Base-by-base conservation (phyloP, 495 filamentous ascomycete genomes). In the Neurospora discreta region DNA sequence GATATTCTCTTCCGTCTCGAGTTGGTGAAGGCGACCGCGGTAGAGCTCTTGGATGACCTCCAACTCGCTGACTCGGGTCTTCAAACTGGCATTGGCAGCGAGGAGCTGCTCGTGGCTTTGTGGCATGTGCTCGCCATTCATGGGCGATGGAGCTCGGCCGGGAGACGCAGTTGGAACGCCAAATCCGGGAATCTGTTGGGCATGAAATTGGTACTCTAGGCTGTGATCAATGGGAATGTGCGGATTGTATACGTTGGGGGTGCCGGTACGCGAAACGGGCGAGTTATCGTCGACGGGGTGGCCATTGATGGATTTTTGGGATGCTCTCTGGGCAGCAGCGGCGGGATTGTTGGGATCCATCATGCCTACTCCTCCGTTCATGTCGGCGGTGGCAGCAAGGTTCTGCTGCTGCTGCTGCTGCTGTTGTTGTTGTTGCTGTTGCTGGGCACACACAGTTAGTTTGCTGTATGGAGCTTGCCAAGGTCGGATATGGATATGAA, bases 41-140 rank as follows among this genome's bases (percentile, higher is more conserved):
- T 96, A 98, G 36, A 99, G 86, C 75, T 93, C 93, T 75, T 98
- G 97, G 80, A 99, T 96, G 68, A 99, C 88, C 78, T 99, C 95
- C 26, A 99, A 85, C 79, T 99, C 95, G 75, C 87, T 92, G 68
- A 98, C 94, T 36, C 94, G 90, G 7, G 94, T 98, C 83, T 94
- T 95, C 42, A 98, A 83, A 52, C 88, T 88, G 18, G 91, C 91
- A 78, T 97, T 97, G 67, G 88, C 85, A 15, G 90, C 89, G 65
- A 92, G 83, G 13, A 96, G 83, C 68, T 90, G 88, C 75, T 97
- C 94, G 75, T 92, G 93, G 11, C 91, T 92, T 75, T 90, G 92
- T 8, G 92, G 89, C 6, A 90, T 85, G 68, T 91, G 89, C 69
- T 94, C 91, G 65, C 86, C 86, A 72, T 90, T 90, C 72, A 92